Percentiles rank a stretch among this genome's conserved stretches.
phyloP scores from a whole-genome alignment of 768 basidiomycete genomes.

The Baorangia bicolor region DNA sequence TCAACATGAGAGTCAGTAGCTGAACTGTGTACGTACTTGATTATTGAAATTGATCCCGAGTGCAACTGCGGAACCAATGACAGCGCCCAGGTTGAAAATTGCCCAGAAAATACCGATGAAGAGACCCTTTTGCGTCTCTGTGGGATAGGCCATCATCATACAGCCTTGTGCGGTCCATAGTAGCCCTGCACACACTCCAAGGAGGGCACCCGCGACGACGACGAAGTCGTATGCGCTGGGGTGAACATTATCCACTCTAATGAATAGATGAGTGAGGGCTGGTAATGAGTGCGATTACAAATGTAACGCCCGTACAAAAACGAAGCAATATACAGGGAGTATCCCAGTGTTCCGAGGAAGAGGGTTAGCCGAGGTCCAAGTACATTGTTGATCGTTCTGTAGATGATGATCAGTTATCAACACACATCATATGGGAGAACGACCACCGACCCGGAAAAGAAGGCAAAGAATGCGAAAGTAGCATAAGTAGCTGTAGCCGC shows the following conservation, averaged over 20 bases:
- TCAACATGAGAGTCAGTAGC: background rate
- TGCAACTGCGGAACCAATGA: slow-evolving; percentile 75
- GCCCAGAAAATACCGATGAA: slow-evolving; percentile 83
- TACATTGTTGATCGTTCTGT: slow-evolving; percentile 75
- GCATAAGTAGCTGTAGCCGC: slow-evolving; percentile 68
- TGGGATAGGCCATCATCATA: slow-evolving; percentile 81
- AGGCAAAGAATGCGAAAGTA: slow-evolving; percentile 58
- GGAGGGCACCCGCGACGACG: slow-evolving; percentile 66
- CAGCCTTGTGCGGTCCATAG: slow-evolving; percentile 87
- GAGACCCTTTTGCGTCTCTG: slow-evolving; percentile 71
- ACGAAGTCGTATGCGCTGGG: slow-evolving; percentile 59
- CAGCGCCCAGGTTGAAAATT: slow-evolving; percentile 80
- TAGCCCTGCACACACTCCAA: slow-evolving; percentile 69
- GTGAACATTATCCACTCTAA: slow-evolving; percentile 70
- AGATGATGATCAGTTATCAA: background rate
- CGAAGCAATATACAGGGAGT: slow-evolving; percentile 72
- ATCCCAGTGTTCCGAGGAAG: slow-evolving; percentile 70
- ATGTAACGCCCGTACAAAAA: slow-evolving; percentile 53
- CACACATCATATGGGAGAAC: background rate
- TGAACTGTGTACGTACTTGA: slow-evolving; percentile 42
- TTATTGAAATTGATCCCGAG: slow-evolving; percentile 70
- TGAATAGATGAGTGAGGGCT: background rate
- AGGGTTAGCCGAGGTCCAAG: slow-evolving; percentile 77
- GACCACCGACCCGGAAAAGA: slow-evolving; percentile 64
- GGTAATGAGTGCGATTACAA: background rate